phyloP scores from a whole-genome alignment of 768 basidiomycete genomes.

The Phaffia tasmanica region DNA sequence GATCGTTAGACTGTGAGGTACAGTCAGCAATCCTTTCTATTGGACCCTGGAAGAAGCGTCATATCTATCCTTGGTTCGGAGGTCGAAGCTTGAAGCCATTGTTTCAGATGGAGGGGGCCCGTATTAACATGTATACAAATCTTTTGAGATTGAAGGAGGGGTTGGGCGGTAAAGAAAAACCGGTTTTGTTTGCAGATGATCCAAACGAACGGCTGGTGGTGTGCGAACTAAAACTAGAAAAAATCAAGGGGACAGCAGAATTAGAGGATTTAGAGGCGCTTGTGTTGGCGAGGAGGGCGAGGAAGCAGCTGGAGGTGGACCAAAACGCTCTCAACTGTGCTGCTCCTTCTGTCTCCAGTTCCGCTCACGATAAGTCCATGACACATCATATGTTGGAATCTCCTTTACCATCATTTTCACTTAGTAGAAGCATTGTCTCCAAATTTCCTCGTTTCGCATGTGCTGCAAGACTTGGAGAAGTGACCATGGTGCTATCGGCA shows the following conservation, averaged over 20 bases:
- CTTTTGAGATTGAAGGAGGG: background rate
- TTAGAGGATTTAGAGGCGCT: conserved; percentile 2
- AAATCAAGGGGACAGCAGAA: background rate
- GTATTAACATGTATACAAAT: background rate
- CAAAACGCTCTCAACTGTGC: background rate
- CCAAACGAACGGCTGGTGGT: conserved; percentile 3
- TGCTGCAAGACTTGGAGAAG: no score
- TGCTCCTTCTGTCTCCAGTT: background rate
- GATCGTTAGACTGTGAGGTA: background rate
- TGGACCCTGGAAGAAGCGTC: background rate
- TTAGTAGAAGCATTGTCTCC: no score
- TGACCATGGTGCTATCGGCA: no score
- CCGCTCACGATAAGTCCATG: background rate
- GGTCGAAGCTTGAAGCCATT: no score
- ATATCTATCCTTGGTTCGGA: background rate
- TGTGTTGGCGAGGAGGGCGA: conserved; percentile 1
- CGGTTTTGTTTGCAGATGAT: background rate
- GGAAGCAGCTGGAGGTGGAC: background rate
- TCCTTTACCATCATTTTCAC: background rate
- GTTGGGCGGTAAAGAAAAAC: background rate
- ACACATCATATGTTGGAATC: background rate
- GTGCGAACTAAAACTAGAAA: conserved; percentile 8
- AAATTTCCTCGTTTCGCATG: no score
- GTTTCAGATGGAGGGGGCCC: no score
- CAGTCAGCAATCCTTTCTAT: background rate